Evolutionary conservation across 305 asterid species (phyloP).

Genomic region (Fraxinus greggii): DNA sequence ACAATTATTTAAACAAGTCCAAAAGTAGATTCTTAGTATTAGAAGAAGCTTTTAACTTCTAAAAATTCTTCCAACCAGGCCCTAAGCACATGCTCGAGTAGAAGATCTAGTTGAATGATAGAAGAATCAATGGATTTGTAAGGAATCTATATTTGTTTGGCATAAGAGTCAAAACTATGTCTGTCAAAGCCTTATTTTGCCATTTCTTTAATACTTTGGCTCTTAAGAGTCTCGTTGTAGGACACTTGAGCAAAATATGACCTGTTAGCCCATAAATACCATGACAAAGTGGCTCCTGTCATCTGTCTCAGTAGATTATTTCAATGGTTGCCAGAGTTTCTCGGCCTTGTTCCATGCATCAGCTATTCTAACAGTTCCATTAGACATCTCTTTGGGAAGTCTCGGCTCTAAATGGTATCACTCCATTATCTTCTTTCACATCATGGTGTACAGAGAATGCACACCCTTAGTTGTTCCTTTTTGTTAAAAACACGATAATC

Average conservation of each 20-base stretch:
- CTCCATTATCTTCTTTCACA: not conserved
- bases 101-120: not conserved
- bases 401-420: not conserved
- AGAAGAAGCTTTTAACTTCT: not conserved
- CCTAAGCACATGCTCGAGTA: not conserved
- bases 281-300: not conserved
- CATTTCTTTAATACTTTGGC: not conserved
- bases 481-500: not conserved
- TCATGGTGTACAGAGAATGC: not conserved
- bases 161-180: not conserved
- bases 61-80: not conserved
- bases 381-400: not conserved
- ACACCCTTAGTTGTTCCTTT: not conserved
- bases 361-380: not conserved
- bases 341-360: not conserved
- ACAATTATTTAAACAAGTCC: not conserved
- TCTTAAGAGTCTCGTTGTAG: not conserved
- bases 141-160: not conserved
- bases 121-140: not conserved
- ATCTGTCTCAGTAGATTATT: not conserved
- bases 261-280: not conserved
- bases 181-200: not conserved
- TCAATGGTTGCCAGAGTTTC: not conserved
- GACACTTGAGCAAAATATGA: not conserved
- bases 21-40: not conserved